Evolutionary conservation across 352 stramenopile species (phyloP), one percentile per base, ranked within the genome.

Genomic region (Pythium aquatile): DNA sequence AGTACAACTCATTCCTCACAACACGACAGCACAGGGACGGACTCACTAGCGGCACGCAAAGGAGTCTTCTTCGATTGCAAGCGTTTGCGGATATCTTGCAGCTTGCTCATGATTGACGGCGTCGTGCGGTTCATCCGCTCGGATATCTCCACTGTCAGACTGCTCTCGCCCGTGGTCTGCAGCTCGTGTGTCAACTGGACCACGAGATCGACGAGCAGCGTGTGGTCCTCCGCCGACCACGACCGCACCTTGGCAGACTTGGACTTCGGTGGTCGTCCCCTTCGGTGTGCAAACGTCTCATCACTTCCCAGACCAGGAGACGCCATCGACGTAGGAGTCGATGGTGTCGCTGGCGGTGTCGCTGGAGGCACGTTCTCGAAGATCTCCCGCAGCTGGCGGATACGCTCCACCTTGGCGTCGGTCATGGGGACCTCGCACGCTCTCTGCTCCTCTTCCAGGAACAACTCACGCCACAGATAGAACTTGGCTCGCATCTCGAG

Each of bases 401-500:
- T 64, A 2, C 83, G 79, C 35, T 47, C 26, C 9, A 33, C 29
- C 20, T 60, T 48, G 24, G 40, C 47, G 6, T 57, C 57, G 9
- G 73, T 35, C 39, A 46, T 33, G 71, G 61, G 33, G 76, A 65
- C 53, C 49, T 63, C 24, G 39, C 64, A 60, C 57, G 69, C 46
- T 51, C 67, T 81, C n/a, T 73, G 69, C 17, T 78, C 76, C 42
- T 89, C 78, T 2, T 67, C 74, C 5, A 88, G n/a, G 61, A 84
- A 90, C 30, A 93, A 65, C 1, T 91, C 79, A 9, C 81, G 79
- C 28, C 91, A 67, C 40, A 79, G 67, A 58, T 91, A 91, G 52
- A 94, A 92, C 67, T 94, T 94, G 60, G 49, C 75, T 39, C 75
- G 78, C 3, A 80, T 77, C 28, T 94, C 79, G 6, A 68, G 72